phyloP scores from a whole-genome alignment of 2,329 filamentous ascomycete species.

The Monilinia vaccinii-corymbosi region DNA sequence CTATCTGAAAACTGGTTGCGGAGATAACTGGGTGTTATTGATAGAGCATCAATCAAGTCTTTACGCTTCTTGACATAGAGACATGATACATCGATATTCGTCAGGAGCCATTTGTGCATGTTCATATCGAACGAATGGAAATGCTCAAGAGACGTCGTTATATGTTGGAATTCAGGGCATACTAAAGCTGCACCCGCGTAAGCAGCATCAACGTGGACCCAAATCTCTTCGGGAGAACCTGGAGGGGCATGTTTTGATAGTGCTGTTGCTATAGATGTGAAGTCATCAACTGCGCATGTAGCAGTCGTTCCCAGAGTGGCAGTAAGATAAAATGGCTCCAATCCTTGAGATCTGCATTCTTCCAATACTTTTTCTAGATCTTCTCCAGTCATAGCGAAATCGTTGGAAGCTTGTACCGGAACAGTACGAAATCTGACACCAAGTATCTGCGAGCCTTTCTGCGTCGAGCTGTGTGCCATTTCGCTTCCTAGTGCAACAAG shows the following conservation, averaged over 20 bases:
- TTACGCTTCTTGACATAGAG: slow-evolving; percentile 68
- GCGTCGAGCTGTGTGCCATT: slow-evolving; percentile 72
- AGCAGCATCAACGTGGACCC: slow-evolving; percentile 91
- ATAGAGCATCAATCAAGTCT: slow-evolving; percentile 71
- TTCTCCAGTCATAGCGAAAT: slow-evolving; percentile 60
- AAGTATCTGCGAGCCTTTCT: slow-evolving; percentile 79
- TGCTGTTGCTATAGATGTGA: slow-evolving; percentile 36
- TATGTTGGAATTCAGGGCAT: slow-evolving; percentile 68
- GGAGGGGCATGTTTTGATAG: slow-evolving; percentile 32
- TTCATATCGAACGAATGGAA: slow-evolving; percentile 93
- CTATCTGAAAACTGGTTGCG: slow-evolving; percentile 71
- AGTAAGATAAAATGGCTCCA: slow-evolving; percentile 82
- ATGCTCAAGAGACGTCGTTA: slow-evolving; percentile 49
- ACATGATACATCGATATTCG: slow-evolving; percentile 81
- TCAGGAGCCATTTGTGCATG: slow-evolving; percentile 95
- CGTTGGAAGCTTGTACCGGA: slow-evolving; percentile 49
- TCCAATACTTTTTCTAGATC: slow-evolving; percentile 54
- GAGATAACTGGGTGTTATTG: slow-evolving; percentile 73
- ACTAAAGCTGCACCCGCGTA: slow-evolving; percentile 83
- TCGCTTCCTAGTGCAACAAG: slow-evolving; percentile 76
- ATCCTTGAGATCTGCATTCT: slow-evolving; percentile 55
- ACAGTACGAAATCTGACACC: slow-evolving; percentile 74
- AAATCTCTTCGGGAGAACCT: slow-evolving; percentile 46
- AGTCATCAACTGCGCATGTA: slow-evolving; percentile 80
- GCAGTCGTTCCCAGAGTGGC: slow-evolving; percentile 79